phyloP scores from a whole-genome alignment of 139 green algal species.

The Trebouxia sp. region DNA sequence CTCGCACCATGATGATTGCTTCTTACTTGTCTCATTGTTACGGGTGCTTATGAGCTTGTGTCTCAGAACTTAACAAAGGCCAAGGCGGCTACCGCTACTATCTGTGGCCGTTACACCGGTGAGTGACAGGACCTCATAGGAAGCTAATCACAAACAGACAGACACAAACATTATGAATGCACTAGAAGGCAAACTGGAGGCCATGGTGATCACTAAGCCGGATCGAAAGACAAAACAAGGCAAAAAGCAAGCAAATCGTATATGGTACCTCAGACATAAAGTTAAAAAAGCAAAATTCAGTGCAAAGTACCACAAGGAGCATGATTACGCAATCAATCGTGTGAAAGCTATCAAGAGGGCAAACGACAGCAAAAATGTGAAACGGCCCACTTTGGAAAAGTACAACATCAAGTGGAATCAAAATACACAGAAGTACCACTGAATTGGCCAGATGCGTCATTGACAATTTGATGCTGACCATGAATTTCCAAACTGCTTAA shows the following conservation, averaged over 20 bases:
- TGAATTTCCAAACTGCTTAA: slow-evolving; percentile 21
- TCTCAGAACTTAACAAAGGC: slow-evolving; percentile 22
- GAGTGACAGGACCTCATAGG: slow-evolving; percentile 23
- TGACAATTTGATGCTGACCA: slow-evolving; percentile 17
- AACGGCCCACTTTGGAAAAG: slow-evolving; percentile 19
- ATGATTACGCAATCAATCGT: slow-evolving; percentile 29
- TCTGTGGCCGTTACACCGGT: slow-evolving; percentile 20
- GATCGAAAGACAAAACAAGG: slow-evolving; percentile 25
- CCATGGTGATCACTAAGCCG: slow-evolving; percentile 19
- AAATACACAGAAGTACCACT: slow-evolving; percentile 24
- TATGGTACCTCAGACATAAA: slow-evolving; percentile 30
- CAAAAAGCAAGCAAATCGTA: slow-evolving; percentile 30
- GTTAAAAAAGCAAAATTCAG: slow-evolving; percentile 23
- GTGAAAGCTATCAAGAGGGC: slow-evolving; percentile 27
- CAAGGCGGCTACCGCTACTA: slow-evolving; percentile 21
- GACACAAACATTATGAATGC: slow-evolving; percentile 10
- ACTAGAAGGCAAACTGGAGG: slow-evolving; percentile 10
- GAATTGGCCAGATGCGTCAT: slow-evolving; percentile 15
- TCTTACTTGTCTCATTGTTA: slow-evolving; percentile 18
- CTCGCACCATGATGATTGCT: slow-evolving; percentile 21
- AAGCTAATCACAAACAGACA: neutral
- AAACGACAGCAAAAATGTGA: slow-evolving; percentile 29
- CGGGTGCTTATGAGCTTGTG: slow-evolving; percentile 23
- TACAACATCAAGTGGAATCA: slow-evolving; percentile 29
- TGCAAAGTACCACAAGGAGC: slow-evolving; percentile 28